Evolutionary conservation across 169 alveolate genomes (phyloP), one percentile per base, ranked within the genome.

Genomic region (Cryptosporidium andersoni): DNA sequence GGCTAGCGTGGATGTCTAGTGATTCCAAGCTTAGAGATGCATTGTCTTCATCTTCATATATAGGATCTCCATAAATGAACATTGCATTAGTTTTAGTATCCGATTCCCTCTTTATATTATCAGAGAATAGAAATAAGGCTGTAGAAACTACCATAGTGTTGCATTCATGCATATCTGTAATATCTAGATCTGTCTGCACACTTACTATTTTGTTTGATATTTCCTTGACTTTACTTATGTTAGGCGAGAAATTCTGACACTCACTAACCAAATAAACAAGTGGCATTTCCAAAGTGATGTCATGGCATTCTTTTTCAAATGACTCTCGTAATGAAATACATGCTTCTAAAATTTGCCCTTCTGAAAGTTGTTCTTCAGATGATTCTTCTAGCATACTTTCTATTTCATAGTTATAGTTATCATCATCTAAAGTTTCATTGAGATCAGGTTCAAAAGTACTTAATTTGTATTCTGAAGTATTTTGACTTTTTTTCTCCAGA

Each of bases 21-120:
- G 85, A 74, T 48, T 74, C 85, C 9, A 43, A 43, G 47, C 60
- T 68, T 25, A 74, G 67, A 2, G 85, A 74, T 8, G 1, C 85
- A 11, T 36, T n/a, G 2, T 42, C 85, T 39, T 42, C 63, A 8
- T 39, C 25, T 2, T 74, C 74, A 8, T 1, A 51, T n/a, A 1
- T 34, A 6, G 3, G 4, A 5, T 74, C 65, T 4, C 2, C 49
- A 9, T 9, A 25, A 0, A 25, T 25, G 25, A 25, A 25, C 25
- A 25, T 25, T 25, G 25, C 0, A 25, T 25, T 25, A 25, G 25
- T 25, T 25, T 0, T 25, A 25, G 25, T 25, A 25, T 25, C 25
- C 25, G 25, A 25, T 25, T 0, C 25, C 25, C 25, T 25, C 25
- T 25, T 25, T 25, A 25, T 25, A 25, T 25, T 25, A 25, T 25